Evolutionary conservation across 108 stramenopile species (phyloP).

Genomic region (Skeletonema potamos): DNA sequence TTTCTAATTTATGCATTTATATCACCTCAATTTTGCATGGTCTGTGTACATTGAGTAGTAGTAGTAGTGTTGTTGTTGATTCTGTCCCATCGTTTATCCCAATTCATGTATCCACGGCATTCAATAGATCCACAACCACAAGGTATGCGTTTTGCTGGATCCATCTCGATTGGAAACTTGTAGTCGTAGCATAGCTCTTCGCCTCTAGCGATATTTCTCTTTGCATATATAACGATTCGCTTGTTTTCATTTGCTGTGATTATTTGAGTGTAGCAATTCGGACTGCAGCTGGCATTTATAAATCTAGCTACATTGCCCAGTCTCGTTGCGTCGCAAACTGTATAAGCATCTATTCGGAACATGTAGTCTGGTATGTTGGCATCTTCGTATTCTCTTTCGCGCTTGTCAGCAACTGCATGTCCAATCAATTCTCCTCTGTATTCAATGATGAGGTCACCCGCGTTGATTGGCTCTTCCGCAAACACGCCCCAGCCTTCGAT

Average conservation of each 20-base stretch:
- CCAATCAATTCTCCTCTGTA: slow-evolving; percentile 94
- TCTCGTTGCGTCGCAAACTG: slow-evolving; percentile 84
- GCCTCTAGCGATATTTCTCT: slow-evolving; percentile 81
- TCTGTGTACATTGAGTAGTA: not conserved
- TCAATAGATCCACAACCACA: slow-evolving; percentile 73
- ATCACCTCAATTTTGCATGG: not conserved
- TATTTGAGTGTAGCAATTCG: slow-evolving; percentile 90
- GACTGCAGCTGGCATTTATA: slow-evolving; percentile 94
- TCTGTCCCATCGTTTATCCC: slow-evolving; percentile 51
- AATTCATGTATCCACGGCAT: slow-evolving; percentile 84
- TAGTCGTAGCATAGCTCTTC: slow-evolving; percentile 98
- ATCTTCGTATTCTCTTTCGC: slow-evolving; percentile 86
- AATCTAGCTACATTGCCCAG: slow-evolving; percentile 94
- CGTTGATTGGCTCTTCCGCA: slow-evolving; percentile 59
- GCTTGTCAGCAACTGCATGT: slow-evolving; percentile 84
- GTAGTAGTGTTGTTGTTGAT: slow-evolving; percentile 9
- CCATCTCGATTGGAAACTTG: slow-evolving; percentile 88
- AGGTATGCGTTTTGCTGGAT: slow-evolving; percentile 62
- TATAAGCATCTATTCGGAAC: slow-evolving; percentile 89
- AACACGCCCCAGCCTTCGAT: slow-evolving; percentile 90
- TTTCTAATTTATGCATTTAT: not conserved
- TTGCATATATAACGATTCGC: slow-evolving; percentile 91
- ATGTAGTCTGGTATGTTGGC: slow-evolving; percentile 92
- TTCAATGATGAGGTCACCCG: slow-evolving; percentile 88
- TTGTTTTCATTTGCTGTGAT: slow-evolving; percentile 72